Percentiles rank a stretch among this genome's conserved stretches.
Evolutionary conservation across 164 flowering plant species (phyloP).

Genomic region (Stephania cephalantha): DNA sequence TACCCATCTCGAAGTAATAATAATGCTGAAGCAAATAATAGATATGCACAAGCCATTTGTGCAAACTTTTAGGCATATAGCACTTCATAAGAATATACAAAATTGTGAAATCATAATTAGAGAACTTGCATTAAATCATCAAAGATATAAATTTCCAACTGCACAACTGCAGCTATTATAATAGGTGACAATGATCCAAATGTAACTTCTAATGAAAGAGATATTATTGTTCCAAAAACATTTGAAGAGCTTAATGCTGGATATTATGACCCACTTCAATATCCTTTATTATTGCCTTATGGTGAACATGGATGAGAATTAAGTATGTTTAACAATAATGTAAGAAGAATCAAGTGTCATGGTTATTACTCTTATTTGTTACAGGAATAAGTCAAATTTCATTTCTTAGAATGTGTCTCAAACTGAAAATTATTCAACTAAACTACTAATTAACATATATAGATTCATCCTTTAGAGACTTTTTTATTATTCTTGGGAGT

Average conservation of each 20-base stretch:
- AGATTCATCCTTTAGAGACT: background rate
- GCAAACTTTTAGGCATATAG: no score
- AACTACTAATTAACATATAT: background rate
- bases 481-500: background rate
- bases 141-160: background rate
- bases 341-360: background rate
- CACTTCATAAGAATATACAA: no score
- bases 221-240: background rate
- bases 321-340: background rate
- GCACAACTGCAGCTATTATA: background rate
- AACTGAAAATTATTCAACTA: background rate
- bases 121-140: background rate
- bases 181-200: background rate
- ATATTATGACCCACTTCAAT: slow-evolving; percentile 19
- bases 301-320: slow-evolving; percentile 16
- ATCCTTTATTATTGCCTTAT: slow-evolving; percentile 11
- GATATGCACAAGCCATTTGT: no score
- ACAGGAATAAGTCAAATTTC: background rate
- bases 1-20: no score
- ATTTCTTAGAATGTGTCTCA: background rate
- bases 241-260: slow-evolving; percentile 5
- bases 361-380: background rate
- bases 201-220: background rate
- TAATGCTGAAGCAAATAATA: no score
- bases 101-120: background rate